Evolutionary conservation across 345 rosid species (phyloP).

Genomic region (Eucalyptus virginea): DNA sequence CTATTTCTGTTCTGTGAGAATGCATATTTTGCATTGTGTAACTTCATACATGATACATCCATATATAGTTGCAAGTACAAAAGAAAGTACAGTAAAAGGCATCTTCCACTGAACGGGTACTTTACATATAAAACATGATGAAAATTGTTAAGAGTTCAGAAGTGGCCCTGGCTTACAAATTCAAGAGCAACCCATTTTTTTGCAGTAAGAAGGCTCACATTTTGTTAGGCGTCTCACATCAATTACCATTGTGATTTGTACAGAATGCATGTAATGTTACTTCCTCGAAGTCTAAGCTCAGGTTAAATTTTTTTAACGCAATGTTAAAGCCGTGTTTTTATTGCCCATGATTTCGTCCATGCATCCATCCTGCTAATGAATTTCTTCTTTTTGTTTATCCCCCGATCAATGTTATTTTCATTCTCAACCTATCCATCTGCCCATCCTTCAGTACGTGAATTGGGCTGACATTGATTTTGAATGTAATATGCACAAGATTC

Average conservation of each 20-base stretch:
- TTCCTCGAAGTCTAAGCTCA: neutral
- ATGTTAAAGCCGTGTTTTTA: neutral
- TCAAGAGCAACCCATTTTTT: neutral
- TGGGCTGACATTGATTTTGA: neutral
- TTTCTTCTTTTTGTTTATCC: neutral
- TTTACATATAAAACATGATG: neutral
- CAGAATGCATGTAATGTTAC: neutral
- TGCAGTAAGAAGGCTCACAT: neutral
- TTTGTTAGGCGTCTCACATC: neutral
- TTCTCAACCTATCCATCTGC: neutral
- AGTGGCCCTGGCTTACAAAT: neutral
- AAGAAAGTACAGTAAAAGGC: neutral
- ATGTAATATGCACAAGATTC: neutral
- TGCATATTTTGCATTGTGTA: neutral
- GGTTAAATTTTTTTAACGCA: neutral
- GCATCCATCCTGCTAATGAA: neutral
- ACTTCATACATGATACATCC: neutral
- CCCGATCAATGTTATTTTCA: neutral
- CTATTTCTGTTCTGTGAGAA: neutral
- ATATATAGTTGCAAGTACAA: neutral
- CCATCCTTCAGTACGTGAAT: neutral
- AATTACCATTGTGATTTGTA: neutral
- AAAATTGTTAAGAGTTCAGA: neutral
- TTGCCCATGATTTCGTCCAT: neutral
- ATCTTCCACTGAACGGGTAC: neutral